Evolutionary conservation across 2,329 filamentous ascomycete species (phyloP).

Genomic region (Ascochyta pisi): DNA sequence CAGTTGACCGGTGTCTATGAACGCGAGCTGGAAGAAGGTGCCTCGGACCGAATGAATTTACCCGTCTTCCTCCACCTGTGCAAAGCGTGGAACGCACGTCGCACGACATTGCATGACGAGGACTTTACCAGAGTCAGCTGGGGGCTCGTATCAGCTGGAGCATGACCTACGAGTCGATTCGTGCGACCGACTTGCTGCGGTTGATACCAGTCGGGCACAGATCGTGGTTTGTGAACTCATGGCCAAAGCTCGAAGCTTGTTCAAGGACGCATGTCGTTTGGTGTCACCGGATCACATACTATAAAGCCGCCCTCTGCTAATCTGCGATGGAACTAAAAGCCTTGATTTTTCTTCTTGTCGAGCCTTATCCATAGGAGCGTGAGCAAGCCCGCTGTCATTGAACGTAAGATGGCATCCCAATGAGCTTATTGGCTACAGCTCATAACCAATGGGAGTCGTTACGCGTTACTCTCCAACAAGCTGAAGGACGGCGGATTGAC

Average conservation of each 20-base stretch:
- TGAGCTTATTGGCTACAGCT: slow-evolving; percentile 5
- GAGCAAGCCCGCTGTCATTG: background rate
- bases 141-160: slow-evolving; percentile 7
- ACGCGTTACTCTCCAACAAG: slow-evolving; percentile 2
- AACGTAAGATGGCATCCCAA: slow-evolving; percentile 7
- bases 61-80: slow-evolving; percentile 12
- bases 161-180: slow-evolving; percentile 6
- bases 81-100: slow-evolving; percentile 11
- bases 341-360: background rate
- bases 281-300: slow-evolving; percentile 10
- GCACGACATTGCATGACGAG: slow-evolving; percentile 18
- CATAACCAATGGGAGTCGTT: slow-evolving; percentile 3
- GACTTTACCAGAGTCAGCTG: slow-evolving; percentile 10
- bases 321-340: background rate
- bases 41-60: slow-evolving; percentile 17
- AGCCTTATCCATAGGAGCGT: slow-evolving; percentile 1
- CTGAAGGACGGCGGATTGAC: slow-evolving; percentile 9
- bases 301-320: slow-evolving; percentile 3
- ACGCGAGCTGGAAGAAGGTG: background rate
- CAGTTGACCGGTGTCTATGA: background rate
- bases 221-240: slow-evolving; percentile 6
- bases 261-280: background rate
- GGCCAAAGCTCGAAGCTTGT: slow-evolving; percentile 16
- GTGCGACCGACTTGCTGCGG: background rate
- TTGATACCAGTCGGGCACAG: background rate